Percentiles rank a stretch among this genome's conserved stretches.
phyloP scores from a whole-genome alignment of 371 early-diverging fungal genomes.

The Lichtheimia hyalospora region DNA sequence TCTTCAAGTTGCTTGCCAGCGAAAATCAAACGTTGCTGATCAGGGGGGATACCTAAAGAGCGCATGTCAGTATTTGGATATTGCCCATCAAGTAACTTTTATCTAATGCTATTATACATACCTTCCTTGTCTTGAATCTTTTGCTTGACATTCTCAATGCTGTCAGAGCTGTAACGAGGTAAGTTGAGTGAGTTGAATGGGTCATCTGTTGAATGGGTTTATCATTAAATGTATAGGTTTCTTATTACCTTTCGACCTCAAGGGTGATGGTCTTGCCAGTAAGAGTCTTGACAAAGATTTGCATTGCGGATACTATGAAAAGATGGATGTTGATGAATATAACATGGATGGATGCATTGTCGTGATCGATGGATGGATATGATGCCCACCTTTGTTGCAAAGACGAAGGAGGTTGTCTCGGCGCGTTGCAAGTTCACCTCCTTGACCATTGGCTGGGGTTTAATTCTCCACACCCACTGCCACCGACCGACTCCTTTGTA shows the following conservation, averaged over 20 bases:
- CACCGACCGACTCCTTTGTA: no score
- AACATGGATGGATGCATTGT: slow-evolving; percentile 12
- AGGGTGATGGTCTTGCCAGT: slow-evolving; percentile 94
- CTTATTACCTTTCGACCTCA: slow-evolving; percentile 86
- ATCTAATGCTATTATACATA: slow-evolving; percentile 35
- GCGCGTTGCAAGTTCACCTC: no score
- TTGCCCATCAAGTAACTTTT: neutral
- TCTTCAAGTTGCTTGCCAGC: slow-evolving; percentile 99
- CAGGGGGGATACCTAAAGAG: slow-evolving; percentile 91
- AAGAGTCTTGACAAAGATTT: slow-evolving; percentile 89
- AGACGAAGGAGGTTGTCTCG: slow-evolving; percentile 2
- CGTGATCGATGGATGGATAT: slow-evolving; percentile 14
- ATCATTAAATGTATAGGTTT: neutral
- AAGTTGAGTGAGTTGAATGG: slow-evolving; percentile 69
- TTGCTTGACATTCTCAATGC: slow-evolving; percentile 78
- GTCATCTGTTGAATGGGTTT: neutral
- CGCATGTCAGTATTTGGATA: neutral
- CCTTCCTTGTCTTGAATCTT: slow-evolving; percentile 99
- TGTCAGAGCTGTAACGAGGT: slow-evolving; percentile 46
- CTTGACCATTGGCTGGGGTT: no score
- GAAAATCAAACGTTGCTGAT: slow-evolving; percentile 99
- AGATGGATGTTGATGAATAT: slow-evolving; percentile 6
- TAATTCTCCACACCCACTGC: no score
- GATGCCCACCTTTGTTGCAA: slow-evolving; percentile 7
- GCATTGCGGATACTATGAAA: slow-evolving; percentile 37